A percentile compares a stretch with the other conserved stretches of the same genome.
Evolutionary conservation across 164 flowering plant genomes (phyloP).

Genomic region (Berberis vulgaris): DNA sequence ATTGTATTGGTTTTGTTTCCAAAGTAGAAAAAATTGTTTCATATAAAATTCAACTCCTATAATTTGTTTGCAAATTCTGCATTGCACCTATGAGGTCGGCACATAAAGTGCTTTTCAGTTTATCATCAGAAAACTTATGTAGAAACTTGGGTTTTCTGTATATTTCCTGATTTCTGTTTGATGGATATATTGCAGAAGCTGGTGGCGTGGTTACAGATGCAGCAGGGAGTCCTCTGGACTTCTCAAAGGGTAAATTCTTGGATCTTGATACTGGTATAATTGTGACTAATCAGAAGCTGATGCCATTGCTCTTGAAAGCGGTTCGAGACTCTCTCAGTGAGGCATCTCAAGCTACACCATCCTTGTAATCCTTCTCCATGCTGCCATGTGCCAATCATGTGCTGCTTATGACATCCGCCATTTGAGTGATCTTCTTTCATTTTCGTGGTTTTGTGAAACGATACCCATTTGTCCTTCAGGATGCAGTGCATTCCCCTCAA

Average conservation of each 20-base stretch:
- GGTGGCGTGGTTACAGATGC: slow-evolving; percentile 94
- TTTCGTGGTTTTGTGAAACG: background rate
- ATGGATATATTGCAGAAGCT: slow-evolving; percentile 64
- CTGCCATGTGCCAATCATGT: background rate
- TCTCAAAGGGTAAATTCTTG: slow-evolving; percentile 77
- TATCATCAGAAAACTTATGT: background rate
- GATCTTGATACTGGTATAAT: slow-evolving; percentile 85
- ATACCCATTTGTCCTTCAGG: background rate
- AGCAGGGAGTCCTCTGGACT: slow-evolving; percentile 85
- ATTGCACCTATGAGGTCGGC: no score
- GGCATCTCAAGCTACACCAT: slow-evolving; percentile 29
- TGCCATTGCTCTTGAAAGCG: slow-evolving; percentile 82
- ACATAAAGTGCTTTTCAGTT: background rate
- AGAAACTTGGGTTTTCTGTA: background rate
- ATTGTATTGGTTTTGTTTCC: no score
- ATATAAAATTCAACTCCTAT: no score
- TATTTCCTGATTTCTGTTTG: slow-evolving; percentile 2
- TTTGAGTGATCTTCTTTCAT: background rate
- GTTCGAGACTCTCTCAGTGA: slow-evolving; percentile 66
- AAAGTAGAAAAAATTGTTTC: no score
- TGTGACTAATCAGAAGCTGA: slow-evolving; percentile 76
- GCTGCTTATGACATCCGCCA: background rate
- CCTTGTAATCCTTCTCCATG: slow-evolving; percentile 30
- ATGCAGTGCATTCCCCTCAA: background rate
- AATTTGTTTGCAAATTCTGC: no score